phyloP scores from a whole-genome alignment of 164 flowering plant species.

The Vitis amurensis region DNA sequence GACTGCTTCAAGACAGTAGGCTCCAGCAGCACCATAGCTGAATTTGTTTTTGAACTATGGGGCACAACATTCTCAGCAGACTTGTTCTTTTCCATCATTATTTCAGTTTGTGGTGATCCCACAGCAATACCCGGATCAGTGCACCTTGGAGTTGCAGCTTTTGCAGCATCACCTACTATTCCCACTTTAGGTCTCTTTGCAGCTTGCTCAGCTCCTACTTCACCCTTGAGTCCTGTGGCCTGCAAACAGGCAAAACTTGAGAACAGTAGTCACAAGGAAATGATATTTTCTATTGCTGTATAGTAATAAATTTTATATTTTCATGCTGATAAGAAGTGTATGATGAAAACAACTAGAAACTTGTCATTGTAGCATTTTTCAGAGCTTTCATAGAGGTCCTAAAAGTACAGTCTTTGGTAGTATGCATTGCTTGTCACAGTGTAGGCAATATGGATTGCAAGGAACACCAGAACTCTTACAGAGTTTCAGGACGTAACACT shows the following conservation, averaged over 20 bases:
- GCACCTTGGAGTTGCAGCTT: conserved; percentile 30
- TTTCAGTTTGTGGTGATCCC: conserved; percentile 28
- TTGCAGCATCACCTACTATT: conserved; percentile 22
- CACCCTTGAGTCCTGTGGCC: conserved; percentile 57
- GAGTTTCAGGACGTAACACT: too few species aligned
- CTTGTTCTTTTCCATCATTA: conserved; percentile 28
- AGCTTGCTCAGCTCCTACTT: conserved; percentile 41
- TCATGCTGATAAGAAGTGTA: background rate
- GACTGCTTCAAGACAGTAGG: conserved; percentile 43
- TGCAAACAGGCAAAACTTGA: conserved; percentile 34
- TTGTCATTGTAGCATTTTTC: background rate
- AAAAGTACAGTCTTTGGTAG: too few species aligned
- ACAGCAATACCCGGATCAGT: conserved; percentile 25
- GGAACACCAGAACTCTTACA: too few species aligned
- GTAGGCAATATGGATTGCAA: too few species aligned
- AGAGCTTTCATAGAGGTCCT: too few species aligned
- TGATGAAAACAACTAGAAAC: background rate
- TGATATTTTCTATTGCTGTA: background rate
- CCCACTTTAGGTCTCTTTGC: conserved; percentile 54
- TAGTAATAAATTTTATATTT: background rate
- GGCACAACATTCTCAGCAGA: conserved; percentile 32
- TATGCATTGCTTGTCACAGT: too few species aligned
- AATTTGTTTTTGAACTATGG: conserved; percentile 34
- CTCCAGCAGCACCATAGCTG: conserved; percentile 33
- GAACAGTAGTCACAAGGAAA: background rate